Base-by-base conservation (phyloP, 345 rosid genomes). In the Erucastrum elatum region DNA sequence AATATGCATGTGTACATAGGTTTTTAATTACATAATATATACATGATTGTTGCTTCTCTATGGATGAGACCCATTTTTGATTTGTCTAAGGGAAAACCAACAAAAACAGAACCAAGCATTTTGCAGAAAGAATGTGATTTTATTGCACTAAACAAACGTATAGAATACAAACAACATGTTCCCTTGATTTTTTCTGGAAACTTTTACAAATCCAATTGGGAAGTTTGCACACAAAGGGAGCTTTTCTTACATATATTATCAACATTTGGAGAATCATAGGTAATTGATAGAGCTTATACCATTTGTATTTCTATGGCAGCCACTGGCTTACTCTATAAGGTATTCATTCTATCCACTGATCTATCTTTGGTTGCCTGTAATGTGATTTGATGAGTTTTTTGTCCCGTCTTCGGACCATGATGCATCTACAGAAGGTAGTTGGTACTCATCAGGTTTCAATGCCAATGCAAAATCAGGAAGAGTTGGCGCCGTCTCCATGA, bases 391-490 rank as follows among this genome's bases (percentile, higher is more conserved):
- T 33, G 77, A 34, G 33, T 15, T 60, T 72, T 62, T 33, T 35
- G 78, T 60, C 70, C 26, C 66, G 39, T 59, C 77, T 66, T 46
- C 73, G 3, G 61, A 72, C 96, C 97, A 94, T 60, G 87, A 90
- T 3, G 85, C 78, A 66, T 86, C 85, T 16, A 83, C 86, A 0
- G 80, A 56, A 68, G 98, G 98, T 10, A 94, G 92, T 78, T 88
- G 91, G 82, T 84, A 94, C 8, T 94, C 97, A 30, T 94, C 98
- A 0, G 98, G 97, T 85, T 90, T 92, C 82, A 94, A 78, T 10
- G 98, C 91, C 87, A 94, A 81, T 4, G 91, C 87, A 74, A 94
- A 94, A 84, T 92, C 98, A 6, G 98, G 98, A 77, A 94, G 85
- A 2, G 92, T 86, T 0, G 98, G 98, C 15, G 98, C 97, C 2